A percentile compares a stretch with the other conserved stretches of the same genome.
phyloP scores from a whole-genome alignment of 306 rosid species.

The Cucurbita moschata region DNA sequence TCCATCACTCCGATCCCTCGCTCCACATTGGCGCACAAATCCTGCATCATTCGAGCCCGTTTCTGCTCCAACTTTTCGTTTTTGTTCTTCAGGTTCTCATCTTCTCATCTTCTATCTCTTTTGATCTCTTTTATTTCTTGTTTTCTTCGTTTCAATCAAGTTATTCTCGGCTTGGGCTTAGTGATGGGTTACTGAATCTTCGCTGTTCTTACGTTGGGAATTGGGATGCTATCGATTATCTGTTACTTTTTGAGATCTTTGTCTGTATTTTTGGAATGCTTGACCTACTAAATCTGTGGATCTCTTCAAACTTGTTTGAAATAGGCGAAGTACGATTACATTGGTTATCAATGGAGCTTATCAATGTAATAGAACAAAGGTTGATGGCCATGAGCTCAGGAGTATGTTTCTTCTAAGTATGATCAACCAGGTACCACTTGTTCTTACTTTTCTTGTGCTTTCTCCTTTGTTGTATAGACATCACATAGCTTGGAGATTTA shows the following conservation, averaged over 20 bases:
- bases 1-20: neutral
- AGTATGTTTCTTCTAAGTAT: constrained; percentile 36
- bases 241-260: neutral
- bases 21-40: neutral
- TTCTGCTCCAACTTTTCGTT: constrained; percentile 11
- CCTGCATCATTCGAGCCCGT: neutral
- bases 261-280: neutral
- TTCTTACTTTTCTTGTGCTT: neutral
- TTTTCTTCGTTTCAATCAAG: neutral
- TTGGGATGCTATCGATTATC: neutral
- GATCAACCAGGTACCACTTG: constrained; percentile 39
- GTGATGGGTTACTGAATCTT: neutral
- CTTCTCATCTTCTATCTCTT: neutral
- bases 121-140: neutral
- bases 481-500: neutral
- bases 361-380: constrained; percentile 72
- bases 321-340: constrained; percentile 37
- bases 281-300: neutral
- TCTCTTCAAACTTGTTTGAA: neutral
- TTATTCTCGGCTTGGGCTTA: neutral
- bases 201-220: neutral
- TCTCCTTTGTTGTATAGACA: neutral
- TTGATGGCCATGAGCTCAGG: constrained; percentile 42
- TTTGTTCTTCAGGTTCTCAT: constrained; percentile 28
- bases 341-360: constrained; percentile 36